Evolutionary conservation across 352 stramenopile species (phyloP).

Genomic region (Globisporangium cederbergense): DNA sequence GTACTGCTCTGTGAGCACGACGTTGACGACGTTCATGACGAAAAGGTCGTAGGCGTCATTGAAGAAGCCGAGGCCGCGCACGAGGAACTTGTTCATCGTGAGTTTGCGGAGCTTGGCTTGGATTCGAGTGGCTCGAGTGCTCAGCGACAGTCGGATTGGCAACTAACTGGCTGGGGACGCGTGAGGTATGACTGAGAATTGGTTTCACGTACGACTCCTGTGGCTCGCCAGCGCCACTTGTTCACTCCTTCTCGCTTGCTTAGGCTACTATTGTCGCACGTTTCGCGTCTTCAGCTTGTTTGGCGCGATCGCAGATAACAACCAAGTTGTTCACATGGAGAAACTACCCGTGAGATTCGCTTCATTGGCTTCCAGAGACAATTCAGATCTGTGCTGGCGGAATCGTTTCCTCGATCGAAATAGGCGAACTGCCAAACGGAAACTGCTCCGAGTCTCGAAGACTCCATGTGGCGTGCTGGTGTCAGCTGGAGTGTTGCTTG

Average conservation of each 20-base stretch:
- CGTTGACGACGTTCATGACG: conserved; percentile 68
- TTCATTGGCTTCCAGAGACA: background rate
- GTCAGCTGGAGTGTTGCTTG: background rate
- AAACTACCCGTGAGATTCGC: conserved; percentile 8
- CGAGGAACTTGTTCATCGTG: conserved; percentile 50
- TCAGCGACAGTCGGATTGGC: background rate
- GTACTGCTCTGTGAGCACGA: conserved; percentile 60
- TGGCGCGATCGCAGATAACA: background rate
- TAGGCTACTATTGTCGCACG: background rate
- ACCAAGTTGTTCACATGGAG: background rate
- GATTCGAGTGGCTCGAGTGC: background rate
- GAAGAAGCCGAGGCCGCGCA: conserved; percentile 55
- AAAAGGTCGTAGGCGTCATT: conserved; percentile 67
- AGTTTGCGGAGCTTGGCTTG: no score
- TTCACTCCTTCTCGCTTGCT: background rate
- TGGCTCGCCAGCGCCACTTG: background rate
- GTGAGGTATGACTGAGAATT: background rate
- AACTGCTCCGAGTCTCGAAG: background rate
- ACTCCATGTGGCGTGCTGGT: background rate
- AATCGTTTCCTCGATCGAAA: conserved; percentile 3
- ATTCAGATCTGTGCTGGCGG: background rate
- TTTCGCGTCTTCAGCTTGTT: background rate
- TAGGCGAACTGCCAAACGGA: background rate
- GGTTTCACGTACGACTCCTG: background rate
- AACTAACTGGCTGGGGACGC: background rate